Evolutionary conservation across 164 flowering plant species (phyloP), one percentile per base, ranked within the genome.

Genomic region (Platanus orientalis): DNA sequence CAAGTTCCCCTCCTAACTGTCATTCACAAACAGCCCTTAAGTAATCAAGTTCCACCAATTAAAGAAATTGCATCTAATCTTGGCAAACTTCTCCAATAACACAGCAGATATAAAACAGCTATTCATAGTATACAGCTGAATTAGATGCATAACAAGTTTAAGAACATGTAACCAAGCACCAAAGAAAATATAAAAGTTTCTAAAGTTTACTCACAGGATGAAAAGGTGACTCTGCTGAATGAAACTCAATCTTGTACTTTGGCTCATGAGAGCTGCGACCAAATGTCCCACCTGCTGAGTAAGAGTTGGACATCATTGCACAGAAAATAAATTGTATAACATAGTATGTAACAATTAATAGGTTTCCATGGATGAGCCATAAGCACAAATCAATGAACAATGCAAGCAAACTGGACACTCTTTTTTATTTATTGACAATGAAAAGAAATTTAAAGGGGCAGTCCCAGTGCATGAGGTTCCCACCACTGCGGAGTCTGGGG

Each of bases 201-300:
- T 14, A n/a, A 60, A 24, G 21, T 16, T 57, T 48, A 71, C 96
- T 82, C 71, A 92, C 98, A 42, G 98, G 96, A 69, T 71, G 80
- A 71, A 69, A 92, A 13, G 96, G 98, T 7, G 84, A 79, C 52
- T 85, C 92, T 57, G 77, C 81, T n/a, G 85, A 55, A 67, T 81
- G 93, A 68, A 83, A 90, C 47, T 85, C 85, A 68, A 92, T 86
- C 69, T 69, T 76, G 76, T 81, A 92, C 53, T 90, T 90, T 17
- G 93, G 90, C 53, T 90, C 96, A 50, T 80, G 88, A 47, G 88
- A 84, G 76, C 89, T 83, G n/a, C 81, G 84, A 63, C 87, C 75
- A 67, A 85, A 78, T 42, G 90, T 60, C 50, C 80, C 90, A 72
- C 90, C 96, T 86, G 79, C 64, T 54, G 29, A 62, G 36, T 50